These are phyloP conservation scores for Atkinsonella texensis DNA, from an alignment of 2,329 filamentous ascomycete genomes.

Conservation along the genomic window DNA sequence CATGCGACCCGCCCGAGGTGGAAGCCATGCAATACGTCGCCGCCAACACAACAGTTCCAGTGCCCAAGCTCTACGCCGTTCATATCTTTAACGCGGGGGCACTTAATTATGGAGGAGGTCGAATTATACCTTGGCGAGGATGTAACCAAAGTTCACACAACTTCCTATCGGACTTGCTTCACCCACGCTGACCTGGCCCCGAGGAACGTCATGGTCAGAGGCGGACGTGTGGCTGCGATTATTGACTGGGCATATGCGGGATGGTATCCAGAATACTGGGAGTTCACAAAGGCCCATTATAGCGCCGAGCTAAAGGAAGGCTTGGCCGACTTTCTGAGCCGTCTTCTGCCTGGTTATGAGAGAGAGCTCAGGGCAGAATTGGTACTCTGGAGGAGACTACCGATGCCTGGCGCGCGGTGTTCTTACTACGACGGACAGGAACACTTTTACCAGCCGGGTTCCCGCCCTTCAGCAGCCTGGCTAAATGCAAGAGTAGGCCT, in stretches of 20 bases:
- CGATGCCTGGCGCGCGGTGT: constrained; percentile 11
- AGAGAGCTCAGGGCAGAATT: constrained; percentile 14
- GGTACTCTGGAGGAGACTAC: constrained; percentile 11
- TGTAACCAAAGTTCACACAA: constrained; percentile 13
- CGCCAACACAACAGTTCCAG: constrained; percentile 15
- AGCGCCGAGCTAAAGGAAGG: constrained; percentile 8
- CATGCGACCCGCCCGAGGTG: constrained; percentile 16
- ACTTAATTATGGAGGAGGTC: constrained; percentile 14
- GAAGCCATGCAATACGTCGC: constrained; percentile 20
- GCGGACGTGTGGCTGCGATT: constrained; percentile 15
- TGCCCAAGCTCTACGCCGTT: constrained; percentile 15
- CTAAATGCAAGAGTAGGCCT: constrained; percentile 11
- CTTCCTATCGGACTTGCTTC: constrained; percentile 13
- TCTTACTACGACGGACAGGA: constrained; percentile 8
- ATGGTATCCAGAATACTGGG: constrained; percentile 26
- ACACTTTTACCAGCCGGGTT: constrained; percentile 6
- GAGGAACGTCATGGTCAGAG: constrained; percentile 17
- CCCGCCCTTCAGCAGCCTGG: constrained; percentile 13
- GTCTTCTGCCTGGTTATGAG: constrained; percentile 13
- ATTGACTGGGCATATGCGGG: constrained; percentile 16
- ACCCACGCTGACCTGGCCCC: constrained; percentile 16
- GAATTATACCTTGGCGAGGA: constrained; percentile 12
- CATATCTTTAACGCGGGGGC: constrained; percentile 13
- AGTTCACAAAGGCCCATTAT: constrained; percentile 16
- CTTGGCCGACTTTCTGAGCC: constrained; percentile 12